These are phyloP conservation scores for Nitzschia sp. DNA, from an alignment of 108 stramenopile species.

Conservation along the genomic window DNA sequence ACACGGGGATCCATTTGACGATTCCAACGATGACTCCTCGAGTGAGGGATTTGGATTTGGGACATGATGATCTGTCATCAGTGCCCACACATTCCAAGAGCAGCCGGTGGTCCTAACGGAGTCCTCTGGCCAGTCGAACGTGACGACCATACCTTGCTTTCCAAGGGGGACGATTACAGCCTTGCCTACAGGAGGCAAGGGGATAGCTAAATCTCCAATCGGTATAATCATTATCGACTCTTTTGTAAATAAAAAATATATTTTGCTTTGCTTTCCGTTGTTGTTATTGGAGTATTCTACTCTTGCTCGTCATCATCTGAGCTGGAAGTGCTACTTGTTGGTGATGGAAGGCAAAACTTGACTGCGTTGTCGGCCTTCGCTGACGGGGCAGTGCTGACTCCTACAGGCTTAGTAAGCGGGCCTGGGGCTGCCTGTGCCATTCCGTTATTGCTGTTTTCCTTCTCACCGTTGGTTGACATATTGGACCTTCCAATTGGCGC, in stretches of 20 bases:
- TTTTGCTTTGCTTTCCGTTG: too few species aligned
- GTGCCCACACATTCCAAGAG: too few species aligned
- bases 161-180: too few species aligned
- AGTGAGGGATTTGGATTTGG: constrained; percentile 34
- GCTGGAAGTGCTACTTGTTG: background rate
- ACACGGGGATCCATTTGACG: constrained; percentile 29
- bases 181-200: too few species aligned
- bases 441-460: background rate
- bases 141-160: too few species aligned
- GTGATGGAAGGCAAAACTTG: background rate
- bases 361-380: background rate
- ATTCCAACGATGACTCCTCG: constrained; percentile 16
- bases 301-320: background rate
- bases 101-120: too few species aligned
- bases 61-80: too few species aligned
- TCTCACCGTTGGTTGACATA: background rate
- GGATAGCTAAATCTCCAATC: too few species aligned
- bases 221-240: too few species aligned
- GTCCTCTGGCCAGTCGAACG: too few species aligned
- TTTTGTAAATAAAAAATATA: too few species aligned
- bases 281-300: background rate
- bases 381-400: background rate
- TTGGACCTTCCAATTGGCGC: background rate
- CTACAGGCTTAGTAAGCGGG: background rate
- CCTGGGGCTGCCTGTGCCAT: background rate